A percentile compares a stretch with the other conserved stretches of the same genome.
phyloP scores from a whole-genome alignment of 202 grass and related monocot species.

The Zoysia matrella region DNA sequence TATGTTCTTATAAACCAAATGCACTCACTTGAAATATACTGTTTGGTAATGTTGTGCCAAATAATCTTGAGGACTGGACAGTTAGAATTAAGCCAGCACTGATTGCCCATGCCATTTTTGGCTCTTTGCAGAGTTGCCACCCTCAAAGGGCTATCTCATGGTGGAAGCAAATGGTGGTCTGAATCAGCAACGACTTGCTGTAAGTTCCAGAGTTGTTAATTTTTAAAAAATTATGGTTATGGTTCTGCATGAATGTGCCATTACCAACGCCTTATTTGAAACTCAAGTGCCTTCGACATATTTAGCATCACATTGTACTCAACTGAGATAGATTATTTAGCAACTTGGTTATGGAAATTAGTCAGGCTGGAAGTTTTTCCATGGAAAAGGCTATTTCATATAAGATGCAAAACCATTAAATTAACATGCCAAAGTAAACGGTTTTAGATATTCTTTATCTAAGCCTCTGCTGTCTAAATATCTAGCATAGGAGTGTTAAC shows the following conservation, averaged over 20 bases:
- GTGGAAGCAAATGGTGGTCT: constrained; percentile 99
- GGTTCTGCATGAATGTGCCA: constrained; percentile 24
- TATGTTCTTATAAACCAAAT: constrained; percentile 16
- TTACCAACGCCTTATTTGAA: constrained; percentile 11
- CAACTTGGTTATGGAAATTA: constrained; percentile 15
- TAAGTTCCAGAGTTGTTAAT: constrained; percentile 50
- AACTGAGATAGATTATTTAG: background rate
- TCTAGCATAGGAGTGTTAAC: constrained; percentile 2
- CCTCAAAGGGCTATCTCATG: constrained; percentile 96
- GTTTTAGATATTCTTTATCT: constrained; percentile 7
- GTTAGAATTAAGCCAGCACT: constrained; percentile 15
- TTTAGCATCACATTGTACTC: background rate
- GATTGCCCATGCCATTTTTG: background rate
- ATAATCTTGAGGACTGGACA: constrained; percentile 15
- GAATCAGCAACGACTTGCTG: constrained; percentile 95
- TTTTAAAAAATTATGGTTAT: constrained; percentile 3
- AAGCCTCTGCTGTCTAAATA: background rate
- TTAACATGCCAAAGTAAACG: background rate
- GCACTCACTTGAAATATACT: background rate
- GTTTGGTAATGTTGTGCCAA: background rate
- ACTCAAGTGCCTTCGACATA: constrained; percentile 27
- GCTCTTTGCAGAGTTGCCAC: constrained; percentile 61
- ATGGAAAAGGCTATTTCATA: background rate
- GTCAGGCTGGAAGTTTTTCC: background rate
- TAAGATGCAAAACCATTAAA: background rate